Base-by-base conservation (phyloP, 768 basidiomycete genomes). In the Lepiota brunneoincarnata region DNA sequence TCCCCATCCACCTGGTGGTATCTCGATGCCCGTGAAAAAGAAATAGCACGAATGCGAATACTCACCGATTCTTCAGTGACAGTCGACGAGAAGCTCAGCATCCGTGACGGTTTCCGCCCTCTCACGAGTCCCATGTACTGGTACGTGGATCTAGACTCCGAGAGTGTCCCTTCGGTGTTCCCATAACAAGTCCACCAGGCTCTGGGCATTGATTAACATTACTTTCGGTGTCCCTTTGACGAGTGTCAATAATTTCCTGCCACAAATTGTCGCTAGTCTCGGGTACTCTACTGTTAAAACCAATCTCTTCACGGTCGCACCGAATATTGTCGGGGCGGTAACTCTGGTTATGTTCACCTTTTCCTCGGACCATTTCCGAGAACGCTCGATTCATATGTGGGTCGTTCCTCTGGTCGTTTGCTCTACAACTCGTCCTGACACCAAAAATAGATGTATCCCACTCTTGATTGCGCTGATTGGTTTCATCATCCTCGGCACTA, bases 191-290 rank as follows among this genome's bases (percentile, higher is more conserved):
- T 42, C 9, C 21, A 20, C 35, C 34, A 73, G 71, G 75, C 17
- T 75, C 34, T 79, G 76, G 77, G 75, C 75, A 4, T 40, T 76
- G 38, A 76, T 79, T 56, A 75, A 72, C 59, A 56, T 76, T 35
- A 72, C 75, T 6, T 74, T 75, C 34, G 75, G 78, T 9, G 78
- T 81, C 5, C 78, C 78, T 1, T 64, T 77, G 6, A 75, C 76
- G 1, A 76, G 75, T n/a, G 79, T 79, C 51, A 78, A 79, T 61
- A 79, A 79, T 57, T 81, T 80, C 61, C 66, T 82, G 12, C 78
- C 77, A 0, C 78, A 80, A 41, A 76, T 76, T 31, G 74, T 75
- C 21, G 72, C 69, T 7, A 75, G 75, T 49, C 66, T 78, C 4
- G 74, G 74, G 12, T 77, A 75, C 59, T 75, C 73, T 2, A 73